Evolutionary conservation across 2,329 filamentous ascomycete genomes (phyloP), one percentile per base, ranked within the genome.

Genomic region (Penicillium concentricum): DNA sequence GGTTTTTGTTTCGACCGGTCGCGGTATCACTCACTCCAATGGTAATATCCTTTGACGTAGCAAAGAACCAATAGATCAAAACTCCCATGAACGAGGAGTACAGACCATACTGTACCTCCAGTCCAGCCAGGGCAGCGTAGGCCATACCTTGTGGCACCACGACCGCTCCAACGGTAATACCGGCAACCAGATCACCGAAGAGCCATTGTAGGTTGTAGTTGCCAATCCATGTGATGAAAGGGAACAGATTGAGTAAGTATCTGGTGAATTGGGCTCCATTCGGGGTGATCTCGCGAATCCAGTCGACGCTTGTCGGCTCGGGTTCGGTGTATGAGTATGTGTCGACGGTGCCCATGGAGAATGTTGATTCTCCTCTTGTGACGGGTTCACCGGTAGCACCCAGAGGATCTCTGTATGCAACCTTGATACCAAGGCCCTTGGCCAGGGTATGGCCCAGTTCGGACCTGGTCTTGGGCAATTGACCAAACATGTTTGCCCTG

Each of bases 101-200:
- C 0, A 97, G 83, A 51, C 93, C 93, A 69, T 87, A 97, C 70
- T 97, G 82, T 6, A 88, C 84, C 0, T 85, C 82, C n/a, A 97
- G 81, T 59, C 87, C 83, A 43, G 93, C 93, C 26, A 97, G 82
- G 59, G 87, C 81, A 30, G 93, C 92, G 75, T 97, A 97, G 0
- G 93, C 92, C 93, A 97, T 97, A 60, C 91, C 89, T 72, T 97
- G 93, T 6, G 93, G 93, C n/a, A 97, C 90, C 26, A 97, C 92
- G 24, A 92, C 89, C 49, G 87, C 82, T 39, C 89, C 89, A 50
- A 90, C 85, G 4, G 87, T 90, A 59, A 90, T 71, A 89, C 90
- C 93, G 57, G 94, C 93, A 56, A 97, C 87, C 45, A 97, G 75
- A 76, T 99, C 94, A 67, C 94, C 94, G 16, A 86, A 74, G 6